Evolutionary conservation across 2,329 filamentous ascomycete genomes (phyloP).

Genomic region (Aspergillus vadensis): DNA sequence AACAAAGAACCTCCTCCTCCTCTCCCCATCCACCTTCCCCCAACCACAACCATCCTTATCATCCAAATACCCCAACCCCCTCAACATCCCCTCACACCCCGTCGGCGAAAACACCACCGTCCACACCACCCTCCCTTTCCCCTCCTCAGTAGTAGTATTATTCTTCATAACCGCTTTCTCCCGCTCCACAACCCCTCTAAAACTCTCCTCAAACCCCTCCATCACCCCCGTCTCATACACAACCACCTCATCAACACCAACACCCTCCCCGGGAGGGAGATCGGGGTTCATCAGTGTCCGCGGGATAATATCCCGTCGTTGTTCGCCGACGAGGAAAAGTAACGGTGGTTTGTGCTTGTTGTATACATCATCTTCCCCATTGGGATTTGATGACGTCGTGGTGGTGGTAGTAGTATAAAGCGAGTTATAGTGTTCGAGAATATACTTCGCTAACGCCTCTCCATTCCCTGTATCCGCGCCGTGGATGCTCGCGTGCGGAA

Average conservation of each 20-base stretch:
- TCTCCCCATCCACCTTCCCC: conserved; percentile 14
- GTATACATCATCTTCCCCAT: too few species aligned
- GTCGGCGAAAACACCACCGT: conserved; percentile 61
- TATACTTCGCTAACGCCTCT: conserved; percentile 74
- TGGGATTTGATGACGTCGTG: too few species aligned
- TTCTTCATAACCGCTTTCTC: conserved; percentile 12
- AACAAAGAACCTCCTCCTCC: conserved; percentile 54
- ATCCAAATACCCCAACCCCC: conserved; percentile 44
- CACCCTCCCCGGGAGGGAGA: conserved; percentile 54
- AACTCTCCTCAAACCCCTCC: conserved; percentile 72
- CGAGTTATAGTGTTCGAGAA: conserved; percentile 72
- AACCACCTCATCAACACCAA: conserved; percentile 74
- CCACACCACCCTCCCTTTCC: conserved; percentile 29
- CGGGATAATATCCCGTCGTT: conserved; percentile 86
- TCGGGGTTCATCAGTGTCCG: conserved; percentile 67
- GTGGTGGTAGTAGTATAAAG: conserved; percentile 20
- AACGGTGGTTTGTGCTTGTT: conserved; percentile 56
- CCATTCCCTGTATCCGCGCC: conserved; percentile 85
- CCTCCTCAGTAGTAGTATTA: too few species aligned
- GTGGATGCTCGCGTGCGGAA: conserved; percentile 62
- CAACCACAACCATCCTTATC: background rate
- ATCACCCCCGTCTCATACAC: conserved; percentile 87
- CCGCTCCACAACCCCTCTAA: conserved; percentile 52
- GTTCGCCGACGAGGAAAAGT: conserved; percentile 87
- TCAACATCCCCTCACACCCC: conserved; percentile 63